A percentile compares a stretch with the other conserved stretches of the same genome.
Evolutionary conservation across 106 monocot species (phyloP).

Genomic region (Dioscorea dumetorum): DNA sequence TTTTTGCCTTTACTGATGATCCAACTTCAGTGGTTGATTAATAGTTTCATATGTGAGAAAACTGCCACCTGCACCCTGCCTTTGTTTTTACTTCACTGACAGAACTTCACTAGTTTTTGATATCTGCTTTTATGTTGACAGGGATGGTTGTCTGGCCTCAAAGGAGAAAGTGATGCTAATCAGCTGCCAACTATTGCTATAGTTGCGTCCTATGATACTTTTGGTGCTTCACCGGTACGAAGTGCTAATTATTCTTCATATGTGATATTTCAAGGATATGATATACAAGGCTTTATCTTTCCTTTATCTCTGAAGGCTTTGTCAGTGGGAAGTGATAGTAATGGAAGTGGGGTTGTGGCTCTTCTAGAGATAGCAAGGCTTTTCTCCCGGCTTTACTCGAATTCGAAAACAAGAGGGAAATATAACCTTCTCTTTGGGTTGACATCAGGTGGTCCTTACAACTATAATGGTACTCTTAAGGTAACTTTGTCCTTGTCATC

Average conservation of each 20-base stretch:
- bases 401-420: slow-evolving; percentile 82
- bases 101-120: neutral
- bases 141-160: slow-evolving; percentile 95
- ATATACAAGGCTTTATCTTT: neutral
- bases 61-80: neutral
- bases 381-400: slow-evolving; percentile 85
- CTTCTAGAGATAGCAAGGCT: slow-evolving; percentile 93
- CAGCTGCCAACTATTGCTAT: slow-evolving; percentile 97
- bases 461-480: slow-evolving; percentile 97
- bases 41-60: no score
- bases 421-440: slow-evolving; percentile 98
- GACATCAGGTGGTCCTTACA: slow-evolving; percentile 99
- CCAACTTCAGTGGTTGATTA: no score
- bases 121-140: slow-evolving; percentile 14
- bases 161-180: slow-evolving; percentile 65
- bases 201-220: slow-evolving; percentile 96
- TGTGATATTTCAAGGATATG: slow-evolving; percentile 1
- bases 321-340: slow-evolving; percentile 88
- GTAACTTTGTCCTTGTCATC: slow-evolving; percentile 19
- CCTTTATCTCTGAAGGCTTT: slow-evolving; percentile 47
- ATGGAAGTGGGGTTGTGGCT: slow-evolving; percentile 94
- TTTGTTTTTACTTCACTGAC: neutral
- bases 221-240: slow-evolving; percentile 94
- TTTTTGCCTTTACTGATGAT: no score
- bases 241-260: neutral